Evolutionary conservation across 768 basidiomycete genomes (phyloP).

Genomic region (Suillus decipiens): DNA sequence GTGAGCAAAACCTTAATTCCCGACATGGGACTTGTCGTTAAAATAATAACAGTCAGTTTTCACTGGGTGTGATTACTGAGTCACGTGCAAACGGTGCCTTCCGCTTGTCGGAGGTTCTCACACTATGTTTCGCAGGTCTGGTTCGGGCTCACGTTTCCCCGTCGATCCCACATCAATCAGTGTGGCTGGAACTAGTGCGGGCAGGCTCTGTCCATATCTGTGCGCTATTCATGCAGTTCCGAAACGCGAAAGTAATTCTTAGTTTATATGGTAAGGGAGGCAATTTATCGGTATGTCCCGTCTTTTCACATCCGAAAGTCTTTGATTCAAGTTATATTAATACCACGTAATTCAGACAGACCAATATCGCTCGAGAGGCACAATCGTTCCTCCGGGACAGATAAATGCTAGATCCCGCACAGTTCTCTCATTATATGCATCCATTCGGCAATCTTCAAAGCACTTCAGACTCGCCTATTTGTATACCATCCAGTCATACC

Average conservation of each 20-base stretch:
- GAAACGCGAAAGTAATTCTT: conserved; percentile 53
- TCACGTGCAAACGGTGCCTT: too few species aligned
- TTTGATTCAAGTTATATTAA: conserved; percentile 6
- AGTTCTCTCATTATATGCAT: conserved; percentile 49
- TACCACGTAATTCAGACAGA: conserved; percentile 41
- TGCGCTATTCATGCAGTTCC: conserved; percentile 56
- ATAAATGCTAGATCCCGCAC: conserved; percentile 51
- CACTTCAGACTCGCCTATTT: conserved; percentile 45
- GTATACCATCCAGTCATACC: conserved; percentile 47
- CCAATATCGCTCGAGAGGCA: conserved; percentile 49
- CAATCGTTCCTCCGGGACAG: conserved; percentile 54
- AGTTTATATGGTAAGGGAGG: conserved; percentile 70
- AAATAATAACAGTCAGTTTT: too few species aligned
- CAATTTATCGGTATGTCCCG: conserved; percentile 44
- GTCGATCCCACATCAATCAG: conserved; percentile 48
- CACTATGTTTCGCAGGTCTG: too few species aligned
- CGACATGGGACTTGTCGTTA: too few species aligned
- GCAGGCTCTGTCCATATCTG: conserved; percentile 65
- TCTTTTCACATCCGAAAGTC: neutral
- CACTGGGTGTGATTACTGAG: too few species aligned
- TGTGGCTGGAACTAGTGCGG: conserved; percentile 60
- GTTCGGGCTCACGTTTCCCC: conserved; percentile 23
- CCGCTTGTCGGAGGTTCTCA: too few species aligned
- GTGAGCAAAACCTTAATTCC: too few species aligned
- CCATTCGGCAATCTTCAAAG: conserved; percentile 34